Percentiles rank a stretch among this genome's conserved stretches.
Conservation (phyloP, 441 rosid genomes). For the Populus tomentosa region DNA sequence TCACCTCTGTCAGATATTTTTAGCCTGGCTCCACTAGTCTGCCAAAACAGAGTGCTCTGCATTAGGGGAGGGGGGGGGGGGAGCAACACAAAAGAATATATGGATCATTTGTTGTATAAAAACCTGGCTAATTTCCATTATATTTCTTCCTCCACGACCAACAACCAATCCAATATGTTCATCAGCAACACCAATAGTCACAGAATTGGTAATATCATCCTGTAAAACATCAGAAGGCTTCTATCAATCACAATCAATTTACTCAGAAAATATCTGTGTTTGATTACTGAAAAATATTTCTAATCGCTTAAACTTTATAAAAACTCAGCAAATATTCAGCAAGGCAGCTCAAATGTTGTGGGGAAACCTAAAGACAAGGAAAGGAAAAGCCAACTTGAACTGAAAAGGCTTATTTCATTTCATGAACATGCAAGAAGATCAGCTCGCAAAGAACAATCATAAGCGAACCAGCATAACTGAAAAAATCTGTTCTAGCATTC, state of each 20-base stretch:
- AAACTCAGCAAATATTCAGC: neutral
- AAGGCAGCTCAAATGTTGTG: neutral
- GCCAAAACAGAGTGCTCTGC: conserved; percentile 18
- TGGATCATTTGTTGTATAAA: neutral
- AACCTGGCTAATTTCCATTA: conserved; percentile 96
- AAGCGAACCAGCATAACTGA: neutral
- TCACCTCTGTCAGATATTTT: conserved; percentile 97
- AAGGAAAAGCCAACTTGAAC: neutral
- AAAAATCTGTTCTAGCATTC: neutral
- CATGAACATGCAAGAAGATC: neutral
- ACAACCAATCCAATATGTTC: conserved; percentile 90
- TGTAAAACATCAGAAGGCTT: conserved; percentile 28
- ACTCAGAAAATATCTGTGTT: neutral
- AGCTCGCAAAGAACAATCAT: neutral
- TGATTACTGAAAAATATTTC: neutral
- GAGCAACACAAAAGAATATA: neutral
- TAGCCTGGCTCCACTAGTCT: conserved; percentile 90
- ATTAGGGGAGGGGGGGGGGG: conserved; percentile 13
- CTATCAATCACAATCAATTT: conserved; percentile 12
- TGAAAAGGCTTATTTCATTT: neutral
- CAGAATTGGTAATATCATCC: conserved; percentile 72
- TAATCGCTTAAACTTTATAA: neutral
- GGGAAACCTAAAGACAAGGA: neutral
- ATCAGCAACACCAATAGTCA: conserved; percentile 87
- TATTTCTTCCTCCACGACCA: conserved; percentile 97